A percentile compares a stretch with the other conserved stretches of the same genome.
phyloP scores from a whole-genome alignment of 2,329 filamentous ascomycete genomes.

The Colletotrichum coccodes region DNA sequence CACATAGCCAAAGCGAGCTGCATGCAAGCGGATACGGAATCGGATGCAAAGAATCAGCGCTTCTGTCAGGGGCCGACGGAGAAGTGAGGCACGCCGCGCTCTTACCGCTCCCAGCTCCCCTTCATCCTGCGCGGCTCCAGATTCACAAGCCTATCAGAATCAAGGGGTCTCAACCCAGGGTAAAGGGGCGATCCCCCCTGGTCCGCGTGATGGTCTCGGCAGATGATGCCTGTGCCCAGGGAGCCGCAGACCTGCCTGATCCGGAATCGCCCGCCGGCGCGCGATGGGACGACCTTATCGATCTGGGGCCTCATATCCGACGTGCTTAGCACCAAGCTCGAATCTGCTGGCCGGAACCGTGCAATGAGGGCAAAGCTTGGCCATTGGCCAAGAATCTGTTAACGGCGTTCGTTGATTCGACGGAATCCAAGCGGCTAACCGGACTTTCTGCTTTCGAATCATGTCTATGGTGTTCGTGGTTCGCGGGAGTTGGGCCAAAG shows the following conservation, averaged over 20 bases:
- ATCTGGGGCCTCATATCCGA: constrained; percentile 5
- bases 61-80: background rate
- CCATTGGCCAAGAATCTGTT: background rate
- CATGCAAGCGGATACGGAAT: background rate
- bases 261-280: constrained; percentile 10
- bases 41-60: background rate
- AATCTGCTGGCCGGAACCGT: no score
- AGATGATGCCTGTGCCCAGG: constrained; percentile 13
- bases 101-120: background rate
- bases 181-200: background rate
- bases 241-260: constrained; percentile 31
- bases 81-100: background rate
- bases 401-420: background rate
- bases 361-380: background rate
- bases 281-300: constrained; percentile 24
- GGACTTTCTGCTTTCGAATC: background rate
- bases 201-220: constrained; percentile 17
- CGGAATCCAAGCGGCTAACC: background rate
- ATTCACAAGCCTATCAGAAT: background rate
- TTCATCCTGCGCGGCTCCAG: background rate
- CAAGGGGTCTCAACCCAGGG: background rate
- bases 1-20: background rate
- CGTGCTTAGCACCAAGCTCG: background rate
- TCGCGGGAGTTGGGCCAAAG: background rate
- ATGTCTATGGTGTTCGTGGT: background rate